A percentile compares a stretch with the other conserved stretches of the same genome.
Evolutionary conservation across 306 rosid genomes (phyloP).

Genomic region (Herpetospermum pedunculosum): DNA sequence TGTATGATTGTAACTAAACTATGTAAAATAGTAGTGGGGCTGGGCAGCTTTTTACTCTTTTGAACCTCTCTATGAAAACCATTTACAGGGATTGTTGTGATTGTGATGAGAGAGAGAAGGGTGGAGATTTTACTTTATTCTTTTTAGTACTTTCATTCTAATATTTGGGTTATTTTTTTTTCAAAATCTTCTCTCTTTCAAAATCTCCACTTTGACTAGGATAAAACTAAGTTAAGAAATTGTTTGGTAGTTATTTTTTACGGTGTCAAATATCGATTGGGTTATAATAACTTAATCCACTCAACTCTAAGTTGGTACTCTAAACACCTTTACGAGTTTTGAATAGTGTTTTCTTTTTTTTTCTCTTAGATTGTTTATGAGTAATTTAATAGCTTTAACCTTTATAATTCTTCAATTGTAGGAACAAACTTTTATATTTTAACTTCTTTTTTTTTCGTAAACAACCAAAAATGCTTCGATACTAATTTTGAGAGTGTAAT

Average conservation of each 20-base stretch:
- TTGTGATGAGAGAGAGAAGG: neutral
- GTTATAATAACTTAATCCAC: no score
- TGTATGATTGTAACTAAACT: constrained; percentile 5
- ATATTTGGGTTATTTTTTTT: neutral
- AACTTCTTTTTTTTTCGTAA: no score
- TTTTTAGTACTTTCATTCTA: neutral
- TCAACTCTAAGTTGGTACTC: no score
- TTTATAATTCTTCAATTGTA: no score
- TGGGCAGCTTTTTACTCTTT: constrained; percentile 12
- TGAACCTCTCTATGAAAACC: neutral
- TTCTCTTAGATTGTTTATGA: no score
- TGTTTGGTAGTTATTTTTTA: neutral
- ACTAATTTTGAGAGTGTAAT: no score
- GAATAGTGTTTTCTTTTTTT: neutral
- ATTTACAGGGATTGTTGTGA: neutral
- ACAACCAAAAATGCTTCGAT: no score
- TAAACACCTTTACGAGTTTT: no score
- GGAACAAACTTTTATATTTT: no score
- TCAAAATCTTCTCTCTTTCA: neutral
- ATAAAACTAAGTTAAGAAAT: neutral
- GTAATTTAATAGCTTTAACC: no score
- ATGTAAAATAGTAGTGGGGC: constrained; percentile 8
- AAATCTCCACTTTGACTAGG: constrained; percentile 1
- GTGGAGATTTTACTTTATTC: neutral
- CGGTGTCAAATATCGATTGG: no score